Evolutionary conservation across 106 monocot genomes (phyloP).

Genomic region (Apostasia ramifera): DNA sequence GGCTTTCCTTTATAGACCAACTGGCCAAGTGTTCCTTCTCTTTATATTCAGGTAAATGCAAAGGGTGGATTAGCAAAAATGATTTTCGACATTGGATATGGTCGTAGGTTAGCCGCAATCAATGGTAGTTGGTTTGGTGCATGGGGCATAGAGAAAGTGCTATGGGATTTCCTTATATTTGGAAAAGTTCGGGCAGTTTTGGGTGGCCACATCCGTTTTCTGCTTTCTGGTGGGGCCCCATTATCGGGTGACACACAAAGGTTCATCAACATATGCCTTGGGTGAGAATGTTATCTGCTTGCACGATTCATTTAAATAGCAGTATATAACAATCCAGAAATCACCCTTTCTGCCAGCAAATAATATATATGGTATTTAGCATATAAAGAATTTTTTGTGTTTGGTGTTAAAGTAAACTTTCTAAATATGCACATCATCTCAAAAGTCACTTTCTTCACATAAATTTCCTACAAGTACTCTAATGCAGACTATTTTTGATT

Average conservation of each 20-base stretch:
- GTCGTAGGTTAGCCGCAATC: slow-evolving; percentile 72
- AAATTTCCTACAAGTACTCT: too few species aligned
- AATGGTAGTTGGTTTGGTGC: slow-evolving; percentile 99
- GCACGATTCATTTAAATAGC: not conserved
- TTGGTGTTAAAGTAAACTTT: too few species aligned
- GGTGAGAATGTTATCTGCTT: slow-evolving; percentile 39
- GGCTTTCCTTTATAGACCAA: not conserved
- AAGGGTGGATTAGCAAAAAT: slow-evolving; percentile 88
- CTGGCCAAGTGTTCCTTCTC: slow-evolving; percentile 6
- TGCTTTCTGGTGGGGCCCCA: slow-evolving; percentile 96
- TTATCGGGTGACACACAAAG: slow-evolving; percentile 95
- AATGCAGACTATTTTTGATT: too few species aligned
- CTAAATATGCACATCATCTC: too few species aligned
- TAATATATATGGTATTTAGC: too few species aligned
- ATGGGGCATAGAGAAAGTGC: slow-evolving; percentile 83
- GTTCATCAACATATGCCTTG: slow-evolving; percentile 97
- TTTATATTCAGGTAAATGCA: slow-evolving; percentile 66
- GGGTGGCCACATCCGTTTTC: slow-evolving; percentile 78
- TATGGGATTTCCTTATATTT: slow-evolving; percentile 93
- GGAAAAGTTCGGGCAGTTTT: slow-evolving; percentile 87
- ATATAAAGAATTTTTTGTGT: too few species aligned
- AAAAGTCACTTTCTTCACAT: too few species aligned
- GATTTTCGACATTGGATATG: slow-evolving; percentile 84
- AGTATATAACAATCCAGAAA: not conserved
- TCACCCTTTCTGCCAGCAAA: too few species aligned